Conservation (phyloP, 1,139 yeast genomes). For the Geotrichum candidum region DNA sequence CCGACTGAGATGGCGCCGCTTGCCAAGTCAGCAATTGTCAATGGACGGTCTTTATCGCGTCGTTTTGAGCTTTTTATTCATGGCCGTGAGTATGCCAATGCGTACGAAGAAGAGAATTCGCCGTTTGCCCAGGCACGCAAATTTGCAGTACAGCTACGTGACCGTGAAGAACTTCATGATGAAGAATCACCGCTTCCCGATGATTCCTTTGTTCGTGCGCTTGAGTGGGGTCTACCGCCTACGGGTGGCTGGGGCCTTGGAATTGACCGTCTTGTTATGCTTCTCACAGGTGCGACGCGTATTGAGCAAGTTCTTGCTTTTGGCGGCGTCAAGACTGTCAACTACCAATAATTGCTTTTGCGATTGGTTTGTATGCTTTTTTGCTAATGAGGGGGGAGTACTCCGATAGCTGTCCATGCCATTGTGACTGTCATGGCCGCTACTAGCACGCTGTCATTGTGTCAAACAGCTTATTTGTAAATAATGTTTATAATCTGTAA, state of each 20-base stretch:
- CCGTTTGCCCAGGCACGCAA: conserved; percentile 64
- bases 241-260: conserved; percentile 99
- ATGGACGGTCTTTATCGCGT: conserved; percentile 41
- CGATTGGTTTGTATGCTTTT: background rate
- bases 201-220: conserved; percentile 57
- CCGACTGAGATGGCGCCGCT: conserved; percentile 85
- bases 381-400: background rate
- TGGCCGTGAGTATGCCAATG: conserved; percentile 81
- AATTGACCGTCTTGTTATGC: conserved; percentile 80
- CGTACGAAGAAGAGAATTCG: conserved; percentile 93
- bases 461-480: background rate
- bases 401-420: background rate
- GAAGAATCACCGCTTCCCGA: conserved; percentile 68
- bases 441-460: too few relatives aligned
- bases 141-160: conserved; percentile 50
- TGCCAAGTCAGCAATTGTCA: conserved; percentile 55
- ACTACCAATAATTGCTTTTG: conserved; percentile 23
- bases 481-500: background rate
- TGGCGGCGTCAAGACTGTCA: conserved; percentile 73
- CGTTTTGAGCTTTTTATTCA: conserved; percentile 80
- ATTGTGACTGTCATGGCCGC: too few relatives aligned
- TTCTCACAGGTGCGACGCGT: conserved; percentile 55
- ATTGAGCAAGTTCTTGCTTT: conserved; percentile 79
- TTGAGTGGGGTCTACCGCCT: conserved; percentile 95
- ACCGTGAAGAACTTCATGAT: conserved; percentile 46